A percentile compares a stretch with the other conserved stretches of the same genome.
These are phyloP conservation scores for Phytophthora pini DNA, from an alignment of 352 stramenopile species.

Conservation along the genomic window DNA sequence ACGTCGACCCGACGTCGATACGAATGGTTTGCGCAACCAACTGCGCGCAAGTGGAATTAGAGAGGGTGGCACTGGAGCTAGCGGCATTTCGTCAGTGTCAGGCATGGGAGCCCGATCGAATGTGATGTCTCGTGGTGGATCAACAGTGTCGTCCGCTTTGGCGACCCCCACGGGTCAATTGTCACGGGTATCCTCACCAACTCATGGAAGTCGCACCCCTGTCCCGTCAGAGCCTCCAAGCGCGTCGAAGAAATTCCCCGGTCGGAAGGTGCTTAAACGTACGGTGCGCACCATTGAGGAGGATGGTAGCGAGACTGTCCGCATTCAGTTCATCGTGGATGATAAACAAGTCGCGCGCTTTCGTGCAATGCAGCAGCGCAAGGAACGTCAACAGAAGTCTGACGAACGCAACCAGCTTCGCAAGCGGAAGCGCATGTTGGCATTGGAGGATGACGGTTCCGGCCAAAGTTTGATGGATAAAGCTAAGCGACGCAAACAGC, in stretches of 20 bases:
- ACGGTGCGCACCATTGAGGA: slow-evolving; percentile 82
- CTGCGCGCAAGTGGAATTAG: slow-evolving; percentile 76
- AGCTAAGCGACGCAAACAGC: slow-evolving; percentile 81
- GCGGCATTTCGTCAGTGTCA: slow-evolving; percentile 41
- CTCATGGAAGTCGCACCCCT: slow-evolving; percentile 48
- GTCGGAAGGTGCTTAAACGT: slow-evolving; percentile 76
- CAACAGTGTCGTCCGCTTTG: slow-evolving; percentile 67
- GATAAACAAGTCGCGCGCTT: slow-evolving; percentile 74
- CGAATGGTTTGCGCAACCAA: slow-evolving; percentile 66
- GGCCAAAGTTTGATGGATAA: slow-evolving; percentile 69
- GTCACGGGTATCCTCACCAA: slow-evolving; percentile 73
- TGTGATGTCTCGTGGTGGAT: slow-evolving; percentile 60
- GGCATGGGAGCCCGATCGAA: slow-evolving; percentile 37
- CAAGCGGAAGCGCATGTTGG: slow-evolving; percentile 82
- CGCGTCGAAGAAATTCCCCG: slow-evolving; percentile 44
- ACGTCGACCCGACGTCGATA: slow-evolving; percentile 71
- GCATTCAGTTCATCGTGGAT: slow-evolving; percentile 85
- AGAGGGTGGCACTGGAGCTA: slow-evolving; percentile 49
- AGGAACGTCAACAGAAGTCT: slow-evolving; percentile 72
- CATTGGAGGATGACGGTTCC: slow-evolving; percentile 63
- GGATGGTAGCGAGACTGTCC: slow-evolving; percentile 77
- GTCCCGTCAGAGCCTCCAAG: slow-evolving; percentile 39
- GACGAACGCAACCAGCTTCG: slow-evolving; percentile 79
- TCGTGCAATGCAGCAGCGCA: slow-evolving; percentile 77
- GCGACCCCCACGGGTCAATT: slow-evolving; percentile 70